These are phyloP conservation scores for Fusarium sp. DNA, from an alignment of 2,329 filamentous ascomycete genomes.

Conservation along the genomic window DNA sequence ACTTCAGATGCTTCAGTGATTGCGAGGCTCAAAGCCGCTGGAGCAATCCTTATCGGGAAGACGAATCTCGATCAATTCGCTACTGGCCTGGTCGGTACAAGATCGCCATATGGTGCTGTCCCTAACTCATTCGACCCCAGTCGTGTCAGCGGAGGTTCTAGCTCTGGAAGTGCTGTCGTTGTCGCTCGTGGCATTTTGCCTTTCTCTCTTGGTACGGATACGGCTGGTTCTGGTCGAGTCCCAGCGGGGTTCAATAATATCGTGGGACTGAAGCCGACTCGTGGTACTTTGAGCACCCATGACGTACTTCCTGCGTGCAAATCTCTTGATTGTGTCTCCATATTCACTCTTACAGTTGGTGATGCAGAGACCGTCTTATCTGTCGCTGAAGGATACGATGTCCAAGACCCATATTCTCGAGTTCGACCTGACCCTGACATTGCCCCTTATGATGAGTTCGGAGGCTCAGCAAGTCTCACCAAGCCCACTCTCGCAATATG, in stretches of 20 bases:
- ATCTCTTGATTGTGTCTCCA: conserved; percentile 65
- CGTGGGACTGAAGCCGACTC: conserved; percentile 61
- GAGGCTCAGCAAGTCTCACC: conserved; percentile 20
- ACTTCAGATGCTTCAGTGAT: conserved; percentile 58
- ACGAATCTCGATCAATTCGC: conserved; percentile 70
- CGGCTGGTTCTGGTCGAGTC: conserved; percentile 63
- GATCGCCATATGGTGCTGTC: conserved; percentile 67
- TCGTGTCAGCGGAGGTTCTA: conserved; percentile 60
- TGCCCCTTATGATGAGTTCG: conserved; percentile 43
- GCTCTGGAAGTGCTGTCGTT: conserved; percentile 64
- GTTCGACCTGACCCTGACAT: conserved; percentile 30
- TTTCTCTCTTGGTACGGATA: conserved; percentile 66
- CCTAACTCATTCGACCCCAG: conserved; percentile 58
- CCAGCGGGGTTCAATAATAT: conserved; percentile 64
- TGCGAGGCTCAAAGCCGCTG: conserved; percentile 58
- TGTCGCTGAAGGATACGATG: conserved; percentile 57
- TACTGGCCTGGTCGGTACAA: conserved; percentile 68
- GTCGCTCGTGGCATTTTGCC: conserved; percentile 63
- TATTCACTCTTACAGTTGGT: conserved; percentile 58
- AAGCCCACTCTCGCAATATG: conserved; percentile 52
- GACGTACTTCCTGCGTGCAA: conserved; percentile 65
- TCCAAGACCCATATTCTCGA: conserved; percentile 62
- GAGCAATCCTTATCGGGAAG: conserved; percentile 67
- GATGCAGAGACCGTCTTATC: conserved; percentile 62
- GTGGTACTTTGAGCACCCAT: conserved; percentile 59